Evolutionary conservation across 495 filamentous ascomycete genomes (phyloP).

Genomic region (Pseudotulostoma volvatum): DNA sequence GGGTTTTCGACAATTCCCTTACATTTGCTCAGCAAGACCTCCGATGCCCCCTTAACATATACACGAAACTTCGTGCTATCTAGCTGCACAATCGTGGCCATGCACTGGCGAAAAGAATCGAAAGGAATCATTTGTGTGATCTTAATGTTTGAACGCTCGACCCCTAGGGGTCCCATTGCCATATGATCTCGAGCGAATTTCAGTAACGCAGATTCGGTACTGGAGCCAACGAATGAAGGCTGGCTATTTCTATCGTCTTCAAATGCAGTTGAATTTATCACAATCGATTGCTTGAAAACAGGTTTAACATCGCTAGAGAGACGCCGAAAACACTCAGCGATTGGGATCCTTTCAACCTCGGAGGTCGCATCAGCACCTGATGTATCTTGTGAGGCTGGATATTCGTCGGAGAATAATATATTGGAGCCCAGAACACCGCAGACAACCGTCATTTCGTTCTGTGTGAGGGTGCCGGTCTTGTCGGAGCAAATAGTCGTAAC

Average conservation of each 20-base stretch:
- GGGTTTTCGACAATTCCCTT: conserved; percentile 54
- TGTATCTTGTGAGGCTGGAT: conserved; percentile 32
- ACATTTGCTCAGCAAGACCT: conserved; percentile 54
- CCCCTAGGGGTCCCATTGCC: conserved; percentile 46
- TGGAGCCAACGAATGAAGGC: conserved; percentile 54
- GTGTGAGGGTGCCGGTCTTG: conserved; percentile 56
- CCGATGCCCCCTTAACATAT: conserved; percentile 59
- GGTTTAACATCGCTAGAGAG: conserved; percentile 35
- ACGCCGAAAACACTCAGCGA: conserved; percentile 16
- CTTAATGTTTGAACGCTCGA: conserved; percentile 44
- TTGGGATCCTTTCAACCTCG: conserved; percentile 10
- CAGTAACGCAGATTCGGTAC: conserved; percentile 61
- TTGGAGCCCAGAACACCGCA: conserved; percentile 40
- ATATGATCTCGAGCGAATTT: conserved; percentile 48
- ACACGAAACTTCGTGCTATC: conserved; percentile 39
- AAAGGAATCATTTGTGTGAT: conserved; percentile 54
- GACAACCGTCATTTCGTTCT: conserved; percentile 59
- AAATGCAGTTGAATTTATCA: conserved; percentile 63
- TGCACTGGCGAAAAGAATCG: conserved; percentile 59
- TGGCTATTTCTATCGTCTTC: conserved; percentile 47
- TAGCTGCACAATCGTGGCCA: conserved; percentile 47
- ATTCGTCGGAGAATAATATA: conserved; percentile 31
- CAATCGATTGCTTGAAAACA: conserved; percentile 42
- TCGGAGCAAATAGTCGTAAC: conserved; percentile 61
- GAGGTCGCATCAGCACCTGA: conserved; percentile 20